Evolutionary conservation across 352 stramenopile species (phyloP).

Genomic region (Phytophthora sojae): DNA sequence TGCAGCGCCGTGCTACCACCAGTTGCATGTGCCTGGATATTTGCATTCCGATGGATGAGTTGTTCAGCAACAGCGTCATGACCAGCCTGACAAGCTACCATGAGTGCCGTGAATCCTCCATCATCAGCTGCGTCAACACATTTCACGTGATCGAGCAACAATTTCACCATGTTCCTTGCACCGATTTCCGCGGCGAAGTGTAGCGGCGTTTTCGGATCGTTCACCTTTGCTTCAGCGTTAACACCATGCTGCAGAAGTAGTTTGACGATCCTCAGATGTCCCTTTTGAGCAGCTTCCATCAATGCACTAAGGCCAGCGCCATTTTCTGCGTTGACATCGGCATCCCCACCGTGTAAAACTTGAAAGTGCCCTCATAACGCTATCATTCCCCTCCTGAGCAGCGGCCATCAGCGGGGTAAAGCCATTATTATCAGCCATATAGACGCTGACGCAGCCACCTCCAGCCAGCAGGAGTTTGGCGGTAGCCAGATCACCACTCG

Average conservation of each 20-base stretch:
- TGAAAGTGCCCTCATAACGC: slow-evolving; percentile 4
- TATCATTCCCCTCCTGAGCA: background rate
- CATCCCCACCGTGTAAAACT: slow-evolving; percentile 1
- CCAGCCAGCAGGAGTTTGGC: background rate
- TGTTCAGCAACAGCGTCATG: background rate
- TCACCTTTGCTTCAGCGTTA: background rate
- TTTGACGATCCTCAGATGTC: background rate
- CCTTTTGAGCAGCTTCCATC: background rate
- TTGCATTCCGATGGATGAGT: background rate
- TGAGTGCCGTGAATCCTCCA: background rate
- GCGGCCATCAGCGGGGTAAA: slow-evolving; percentile 1
- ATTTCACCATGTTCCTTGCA: background rate
- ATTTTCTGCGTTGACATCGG: slow-evolving; percentile 9
- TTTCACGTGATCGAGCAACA: background rate
- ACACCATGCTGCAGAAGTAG: background rate
- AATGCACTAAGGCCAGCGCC: background rate
- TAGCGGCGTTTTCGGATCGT: background rate
- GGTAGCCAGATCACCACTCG: background rate
- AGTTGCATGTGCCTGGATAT: background rate
- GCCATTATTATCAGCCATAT: background rate
- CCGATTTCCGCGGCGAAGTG: background rate
- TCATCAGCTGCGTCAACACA: slow-evolving; percentile 1
- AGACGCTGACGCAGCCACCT: background rate
- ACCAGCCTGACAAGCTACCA: background rate
- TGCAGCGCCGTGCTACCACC: slow-evolving; percentile 2